Base-by-base conservation (phyloP, 1,284 basidiomycete genomes). In the Coniferiporia sulphurascens region DNA sequence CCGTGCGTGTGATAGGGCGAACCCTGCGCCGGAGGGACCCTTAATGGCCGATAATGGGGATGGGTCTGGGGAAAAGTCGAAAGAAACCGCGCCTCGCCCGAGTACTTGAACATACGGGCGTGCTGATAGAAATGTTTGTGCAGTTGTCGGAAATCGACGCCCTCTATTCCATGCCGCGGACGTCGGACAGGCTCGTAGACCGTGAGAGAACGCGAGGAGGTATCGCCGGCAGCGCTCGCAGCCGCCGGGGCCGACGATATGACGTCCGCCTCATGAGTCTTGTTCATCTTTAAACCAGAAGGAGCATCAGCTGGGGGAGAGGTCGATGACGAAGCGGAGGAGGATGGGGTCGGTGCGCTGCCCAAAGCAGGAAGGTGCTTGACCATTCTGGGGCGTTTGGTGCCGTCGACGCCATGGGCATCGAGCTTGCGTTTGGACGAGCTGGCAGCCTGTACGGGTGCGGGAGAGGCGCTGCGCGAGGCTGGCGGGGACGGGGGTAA, bases 1-100 rank as follows among this genome's bases (percentile, higher is more conserved):
- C 85, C 85, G 63, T 83, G 78, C 67, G 84, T 86, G 70, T 89
- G 84, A 70, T 90, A 90, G 36, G 79, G 74, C 0, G 86, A 86
- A 61, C 78, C 78, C 12, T 79, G 76, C 7, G 79, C 76, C 1
- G 87, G 86, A 4, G 88, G 87, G 63, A 81, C 76, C 4, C 73
- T 67, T 15, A 90, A 73, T 3, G 86, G 80, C 17, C 79, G 76
- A 69, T 84, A 87, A 63, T 86, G 82, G 65, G 79, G 78, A 71
- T 86, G 81, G 0, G 78, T 76, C 3, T 83, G 74, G 17, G 86
- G 79, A 67, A 82, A 87, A 41, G 85, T 86, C 21, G 88, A 87
- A 79, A 81, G 83, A 64, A 86, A 83, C 45, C 88, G 85, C 38
- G 83, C 79, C 67, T 87, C 85, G 19, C 86, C 87, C 1, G 87